Conservation (phyloP, 2,329 filamentous ascomycete species). For the Chrysoporthe austroafricana region DNA sequence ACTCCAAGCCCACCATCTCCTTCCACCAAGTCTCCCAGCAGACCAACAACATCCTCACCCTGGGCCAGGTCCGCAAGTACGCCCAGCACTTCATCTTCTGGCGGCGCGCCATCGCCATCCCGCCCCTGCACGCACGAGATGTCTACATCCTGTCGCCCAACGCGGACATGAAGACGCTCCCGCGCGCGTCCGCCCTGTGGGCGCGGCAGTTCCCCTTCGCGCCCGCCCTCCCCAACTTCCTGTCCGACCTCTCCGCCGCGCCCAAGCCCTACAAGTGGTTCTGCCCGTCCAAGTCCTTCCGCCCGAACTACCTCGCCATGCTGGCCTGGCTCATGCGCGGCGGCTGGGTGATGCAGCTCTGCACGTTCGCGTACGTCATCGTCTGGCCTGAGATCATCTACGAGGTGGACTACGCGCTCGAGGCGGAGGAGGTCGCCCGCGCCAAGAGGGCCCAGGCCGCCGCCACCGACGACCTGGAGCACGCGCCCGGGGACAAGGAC, state of each 20-base stretch:
- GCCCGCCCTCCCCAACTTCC: constrained; percentile 81
- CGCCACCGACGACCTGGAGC: constrained; percentile 26
- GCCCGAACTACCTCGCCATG: constrained; percentile 85
- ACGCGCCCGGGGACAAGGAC: constrained; percentile 23
- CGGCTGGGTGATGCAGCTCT: constrained; percentile 91
- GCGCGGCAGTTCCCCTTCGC: constrained; percentile 80
- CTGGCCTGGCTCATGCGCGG: constrained; percentile 91
- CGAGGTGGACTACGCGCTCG: constrained; percentile 74
- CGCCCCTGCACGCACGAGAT: constrained; percentile 86
- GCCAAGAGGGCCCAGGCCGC: constrained; percentile 35
- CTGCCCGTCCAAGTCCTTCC: constrained; percentile 85
- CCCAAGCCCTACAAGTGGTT: constrained; percentile 83
- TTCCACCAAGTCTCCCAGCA: constrained; percentile 71
- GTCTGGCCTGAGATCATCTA: constrained; percentile 82
- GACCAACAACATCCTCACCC: constrained; percentile 68
- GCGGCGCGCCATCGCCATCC: constrained; percentile 89
- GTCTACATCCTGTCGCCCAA: constrained; percentile 92
- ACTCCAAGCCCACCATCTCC: constrained; percentile 70
- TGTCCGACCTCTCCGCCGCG: constrained; percentile 78
- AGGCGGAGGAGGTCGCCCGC: constrained; percentile 61
- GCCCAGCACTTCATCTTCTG: constrained; percentile 95
- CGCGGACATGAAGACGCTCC: constrained; percentile 74
- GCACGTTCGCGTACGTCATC: constrained; percentile 87
- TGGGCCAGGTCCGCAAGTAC: constrained; percentile 82
- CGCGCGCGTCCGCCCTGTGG: constrained; percentile 72